Evolutionary conservation across 306 rosid species (phyloP).

Genomic region (Cucurbita pepo): DNA sequence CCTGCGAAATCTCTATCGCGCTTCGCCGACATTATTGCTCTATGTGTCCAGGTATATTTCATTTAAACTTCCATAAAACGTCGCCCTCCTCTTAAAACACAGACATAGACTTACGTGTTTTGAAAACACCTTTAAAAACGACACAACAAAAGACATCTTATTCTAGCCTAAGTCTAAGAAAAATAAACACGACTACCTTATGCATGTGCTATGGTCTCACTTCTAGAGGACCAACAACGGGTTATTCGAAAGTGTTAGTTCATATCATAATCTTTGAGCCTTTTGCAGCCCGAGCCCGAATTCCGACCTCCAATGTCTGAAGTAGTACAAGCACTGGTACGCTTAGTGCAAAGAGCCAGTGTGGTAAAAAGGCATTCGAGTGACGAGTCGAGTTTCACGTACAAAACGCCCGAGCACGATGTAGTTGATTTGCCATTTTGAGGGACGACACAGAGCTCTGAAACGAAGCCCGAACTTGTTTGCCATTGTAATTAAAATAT

Average conservation of each 20-base stretch:
- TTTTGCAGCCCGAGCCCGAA: conserved; percentile 69
- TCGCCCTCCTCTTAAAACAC: too few species aligned
- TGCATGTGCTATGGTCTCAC: too few species aligned
- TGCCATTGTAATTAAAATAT: background rate
- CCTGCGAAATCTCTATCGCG: conserved; percentile 96
- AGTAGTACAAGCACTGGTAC: conserved; percentile 90
- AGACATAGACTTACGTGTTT: too few species aligned
- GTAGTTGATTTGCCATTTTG: conserved; percentile 50
- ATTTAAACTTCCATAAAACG: too few species aligned
- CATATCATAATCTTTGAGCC: background rate
- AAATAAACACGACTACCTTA: too few species aligned
- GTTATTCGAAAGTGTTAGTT: background rate
- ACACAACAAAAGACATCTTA: too few species aligned
- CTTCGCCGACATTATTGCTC: conserved; percentile 82
- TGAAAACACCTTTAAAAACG: too few species aligned
- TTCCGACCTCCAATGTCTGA: conserved; percentile 98
- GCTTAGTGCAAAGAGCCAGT: conserved; percentile 81
- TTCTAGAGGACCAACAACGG: too few species aligned
- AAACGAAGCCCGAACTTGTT: background rate
- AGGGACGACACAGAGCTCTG: background rate
- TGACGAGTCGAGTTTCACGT: conserved; percentile 66
- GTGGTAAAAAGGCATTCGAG: conserved; percentile 69
- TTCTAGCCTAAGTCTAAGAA: too few species aligned
- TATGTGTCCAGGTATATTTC: conserved; percentile 77
- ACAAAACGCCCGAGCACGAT: conserved; percentile 75